Conservation (phyloP, 108 stramenopile species). For the Stephanodiscus minutulus region DNA sequence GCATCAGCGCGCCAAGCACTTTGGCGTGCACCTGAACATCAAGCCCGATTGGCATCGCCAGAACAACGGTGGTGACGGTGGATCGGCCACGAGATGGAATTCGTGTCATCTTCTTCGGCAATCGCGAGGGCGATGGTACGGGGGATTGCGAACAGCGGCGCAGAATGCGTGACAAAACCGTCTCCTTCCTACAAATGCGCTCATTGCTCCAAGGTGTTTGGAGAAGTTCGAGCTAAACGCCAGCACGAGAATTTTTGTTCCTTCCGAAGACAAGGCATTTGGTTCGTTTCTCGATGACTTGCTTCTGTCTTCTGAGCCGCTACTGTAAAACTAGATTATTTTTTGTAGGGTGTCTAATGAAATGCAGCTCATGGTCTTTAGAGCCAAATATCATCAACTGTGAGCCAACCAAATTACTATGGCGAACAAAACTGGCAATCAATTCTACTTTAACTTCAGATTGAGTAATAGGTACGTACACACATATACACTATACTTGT, state of each 20-base stretch:
- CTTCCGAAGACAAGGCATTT: constrained; percentile 1
- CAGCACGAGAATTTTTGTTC: constrained; percentile 42
- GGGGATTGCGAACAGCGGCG: not conserved
- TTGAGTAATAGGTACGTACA: not conserved
- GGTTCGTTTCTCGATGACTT: no score
- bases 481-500: not conserved
- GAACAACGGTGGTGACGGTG: constrained; percentile 4
- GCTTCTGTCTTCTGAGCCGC: no score
- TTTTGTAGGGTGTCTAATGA: no score
- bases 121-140: not conserved
- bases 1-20: constrained; percentile 76
- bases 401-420: not conserved
- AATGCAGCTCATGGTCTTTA: no score
- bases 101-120: constrained; percentile 16
- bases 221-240: constrained; percentile 11
- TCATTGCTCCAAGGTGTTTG: constrained; percentile 29
- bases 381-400: no score
- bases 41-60: constrained; percentile 69
- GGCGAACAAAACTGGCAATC: not conserved
- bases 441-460: no score
- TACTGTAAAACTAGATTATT: no score
- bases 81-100: constrained; percentile 24
- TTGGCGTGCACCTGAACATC: constrained; percentile 60
- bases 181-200: constrained; percentile 4
- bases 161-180: not conserved